Evolutionary conservation across 2,329 filamentous ascomycete genomes (phyloP).

Genomic region (Penicillium capsulatum): DNA sequence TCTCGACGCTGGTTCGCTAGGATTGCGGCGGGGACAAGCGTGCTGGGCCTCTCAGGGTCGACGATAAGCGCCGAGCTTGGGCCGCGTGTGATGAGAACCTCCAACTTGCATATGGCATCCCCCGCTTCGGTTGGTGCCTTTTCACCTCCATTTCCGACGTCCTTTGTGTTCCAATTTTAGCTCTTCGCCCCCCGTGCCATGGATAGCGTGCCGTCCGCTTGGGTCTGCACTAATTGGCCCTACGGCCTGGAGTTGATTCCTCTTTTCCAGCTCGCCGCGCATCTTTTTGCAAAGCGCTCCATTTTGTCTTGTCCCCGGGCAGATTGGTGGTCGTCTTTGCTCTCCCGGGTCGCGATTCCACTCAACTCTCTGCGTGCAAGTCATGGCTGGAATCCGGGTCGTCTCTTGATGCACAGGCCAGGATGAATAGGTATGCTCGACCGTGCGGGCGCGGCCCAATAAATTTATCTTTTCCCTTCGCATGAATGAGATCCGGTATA

Average conservation of each 20-base stretch:
- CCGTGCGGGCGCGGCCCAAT: constrained; percentile 8
- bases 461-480: not conserved
- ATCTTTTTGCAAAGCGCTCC: constrained; percentile 9
- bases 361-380: constrained; percentile 18
- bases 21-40: constrained; percentile 14
- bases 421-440: constrained; percentile 38
- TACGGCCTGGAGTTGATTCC: constrained; percentile 10
- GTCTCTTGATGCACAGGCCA: constrained; percentile 27
- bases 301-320: not conserved
- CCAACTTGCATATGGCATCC: constrained; percentile 25
- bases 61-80: constrained; percentile 30
- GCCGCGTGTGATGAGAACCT: constrained; percentile 32
- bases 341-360: constrained; percentile 11
- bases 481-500: constrained; percentile 21
- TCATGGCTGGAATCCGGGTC: constrained; percentile 29
- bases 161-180: constrained; percentile 23
- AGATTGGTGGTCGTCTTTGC: not conserved
- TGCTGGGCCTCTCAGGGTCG: constrained; percentile 18
- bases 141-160: not conserved
- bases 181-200: constrained; percentile 3
- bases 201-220: constrained; percentile 18
- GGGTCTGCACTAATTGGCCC: constrained; percentile 19
- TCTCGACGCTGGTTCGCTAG: constrained; percentile 11
- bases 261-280: constrained; percentile 15
- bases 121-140: constrained; percentile 15